Conservation (phyloP, 1,139 yeast genomes). For the Geotrichum carabidarum region DNA sequence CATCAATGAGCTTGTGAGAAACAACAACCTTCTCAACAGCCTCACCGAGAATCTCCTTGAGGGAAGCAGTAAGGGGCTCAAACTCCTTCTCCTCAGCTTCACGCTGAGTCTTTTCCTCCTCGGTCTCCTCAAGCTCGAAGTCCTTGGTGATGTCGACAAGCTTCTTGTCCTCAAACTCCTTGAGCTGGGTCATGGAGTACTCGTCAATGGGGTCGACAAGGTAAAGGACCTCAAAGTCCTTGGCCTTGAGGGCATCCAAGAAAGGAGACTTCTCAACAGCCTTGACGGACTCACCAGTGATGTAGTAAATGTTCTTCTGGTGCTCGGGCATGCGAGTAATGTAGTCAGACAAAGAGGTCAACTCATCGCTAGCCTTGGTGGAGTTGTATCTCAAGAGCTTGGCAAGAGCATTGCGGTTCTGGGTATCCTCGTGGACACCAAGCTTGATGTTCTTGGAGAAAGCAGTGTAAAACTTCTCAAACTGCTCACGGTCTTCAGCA, state of each 20-base stretch:
- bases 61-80: constrained; percentile 90
- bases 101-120: constrained; percentile 91
- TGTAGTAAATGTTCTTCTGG: constrained; percentile 98
- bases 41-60: constrained; percentile 96
- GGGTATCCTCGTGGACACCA: constrained; percentile 98
- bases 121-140: constrained; percentile 98
- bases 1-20: constrained; percentile 93
- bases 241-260: constrained; percentile 97
- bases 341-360: constrained; percentile 92
- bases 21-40: constrained; percentile 99
- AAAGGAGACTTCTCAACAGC: constrained; percentile 99
- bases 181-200: constrained; percentile 98
- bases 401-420: constrained; percentile 93
- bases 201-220: constrained; percentile 99
- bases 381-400: constrained; percentile 96
- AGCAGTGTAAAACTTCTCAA: constrained; percentile 96
- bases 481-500: constrained; percentile 98
- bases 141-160: constrained; percentile 98
- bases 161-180: constrained; percentile 99
- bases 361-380: constrained; percentile 85
- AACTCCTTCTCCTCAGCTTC: constrained; percentile 89
- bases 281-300: constrained; percentile 97
- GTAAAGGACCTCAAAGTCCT: constrained; percentile 96
- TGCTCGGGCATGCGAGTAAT: constrained; percentile 99
- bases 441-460: constrained; percentile 98